Evolutionary conservation across 2,329 filamentous ascomycete genomes (phyloP).

Genomic region (Sclerotinia spermophila): DNA sequence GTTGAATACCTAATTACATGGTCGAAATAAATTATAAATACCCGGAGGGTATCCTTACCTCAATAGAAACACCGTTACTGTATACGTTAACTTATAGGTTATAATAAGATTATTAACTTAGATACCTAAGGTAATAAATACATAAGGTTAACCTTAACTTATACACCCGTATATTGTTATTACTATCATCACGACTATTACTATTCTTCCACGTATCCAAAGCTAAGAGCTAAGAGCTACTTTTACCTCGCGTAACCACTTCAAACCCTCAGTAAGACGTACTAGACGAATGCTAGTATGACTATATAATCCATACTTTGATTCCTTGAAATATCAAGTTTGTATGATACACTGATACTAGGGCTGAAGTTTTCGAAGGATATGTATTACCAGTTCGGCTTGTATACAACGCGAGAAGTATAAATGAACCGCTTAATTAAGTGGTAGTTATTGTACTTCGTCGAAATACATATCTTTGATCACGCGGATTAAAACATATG

Average conservation of each 20-base stretch:
- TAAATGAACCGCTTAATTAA: too few species aligned
- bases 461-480: neutral
- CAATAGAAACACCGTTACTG: neutral
- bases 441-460: too few species aligned
- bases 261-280: neutral
- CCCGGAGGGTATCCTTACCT: too few species aligned
- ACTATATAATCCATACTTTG: too few species aligned
- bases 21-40: neutral
- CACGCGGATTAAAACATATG: too few species aligned
- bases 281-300: neutral
- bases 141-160: too few species aligned
- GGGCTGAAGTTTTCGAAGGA: neutral
- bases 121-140: neutral
- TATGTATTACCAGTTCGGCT: neutral
- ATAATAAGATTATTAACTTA: too few species aligned
- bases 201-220: neutral
- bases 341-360: neutral
- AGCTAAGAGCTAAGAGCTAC: neutral
- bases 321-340: too few species aligned
- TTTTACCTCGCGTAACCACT: neutral
- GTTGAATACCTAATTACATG: too few species aligned
- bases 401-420: neutral
- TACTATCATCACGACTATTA: too few species aligned
- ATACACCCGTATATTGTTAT: rapidly evolving
- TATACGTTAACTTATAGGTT: too few species aligned